Base-by-base conservation (phyloP, 2,329 filamentous ascomycete species). In the Amesomyces nigricolor region DNA sequence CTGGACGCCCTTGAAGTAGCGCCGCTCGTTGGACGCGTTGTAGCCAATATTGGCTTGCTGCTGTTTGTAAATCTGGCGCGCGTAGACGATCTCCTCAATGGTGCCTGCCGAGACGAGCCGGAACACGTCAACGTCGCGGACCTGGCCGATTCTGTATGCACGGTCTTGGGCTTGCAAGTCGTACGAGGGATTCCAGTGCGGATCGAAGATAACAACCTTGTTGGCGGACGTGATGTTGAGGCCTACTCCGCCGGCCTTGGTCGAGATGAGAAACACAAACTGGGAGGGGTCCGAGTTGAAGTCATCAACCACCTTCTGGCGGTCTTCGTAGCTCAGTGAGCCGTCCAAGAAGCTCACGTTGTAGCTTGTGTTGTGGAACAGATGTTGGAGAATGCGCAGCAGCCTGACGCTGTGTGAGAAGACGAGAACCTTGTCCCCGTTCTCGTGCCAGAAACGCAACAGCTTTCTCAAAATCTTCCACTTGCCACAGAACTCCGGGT, bases 11-110 rank as follows among this genome's bases (percentile, higher is more conserved):
- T 87, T 91, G 75, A 99, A 99, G 70, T 99, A 99, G 1, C 94
- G 84, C 3, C 94, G 85, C 70, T 99, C 94, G 5, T 86, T 87
- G 0, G 89, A 95, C 0, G 94, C 94, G 35, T 86, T 95, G 71
- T 99, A 97, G 0, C 89, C 94, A 56, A 99, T 97, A 66, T 96
- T 97, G 26, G 94, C 92, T 72, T 97, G 94, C 66, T 99, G 94
- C 67, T 99, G 94, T 70, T 99, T 99, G 78, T 99, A 99, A 39
- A 99, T 94, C 66, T 99, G 94, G 6, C 94, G 82, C 0, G 92
- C 94, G 65, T 99, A 99, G 7, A 97, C 90, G 52, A 96, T 94
- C 70, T 99, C 94, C 67, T 99, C 94, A 14, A 99, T 90, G 0
- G 94, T 97, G 0, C 94, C 94, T 1, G 89, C 85, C 2, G 88